Evolutionary conservation across 2,329 filamentous ascomycete species (phyloP).

Genomic region (Fusarium fracticaudum): DNA sequence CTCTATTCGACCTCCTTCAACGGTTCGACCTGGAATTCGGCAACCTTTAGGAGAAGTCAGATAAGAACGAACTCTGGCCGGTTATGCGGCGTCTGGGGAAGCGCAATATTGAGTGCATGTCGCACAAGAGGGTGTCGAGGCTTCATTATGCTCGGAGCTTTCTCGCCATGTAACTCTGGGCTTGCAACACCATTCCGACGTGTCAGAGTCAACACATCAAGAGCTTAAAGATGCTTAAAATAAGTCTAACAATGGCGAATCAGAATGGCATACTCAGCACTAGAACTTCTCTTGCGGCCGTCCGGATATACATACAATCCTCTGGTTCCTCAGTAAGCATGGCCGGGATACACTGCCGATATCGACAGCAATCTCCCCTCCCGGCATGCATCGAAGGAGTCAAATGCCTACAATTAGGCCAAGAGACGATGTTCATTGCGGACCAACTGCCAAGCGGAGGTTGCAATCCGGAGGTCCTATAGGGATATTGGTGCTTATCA

Average conservation of each 20-base stretch:
- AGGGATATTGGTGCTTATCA: conserved; percentile 39
- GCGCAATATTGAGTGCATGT: conserved; percentile 13
- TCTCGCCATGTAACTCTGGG: conserved; percentile 5
- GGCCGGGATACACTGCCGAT: background rate
- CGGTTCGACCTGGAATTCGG: conserved; percentile 21
- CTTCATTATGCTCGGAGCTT: conserved; percentile 1
- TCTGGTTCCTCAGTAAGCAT: background rate
- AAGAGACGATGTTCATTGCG: conserved; percentile 27
- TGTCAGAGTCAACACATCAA: conserved; percentile 1
- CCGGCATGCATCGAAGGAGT: background rate
- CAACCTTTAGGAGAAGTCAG: conserved; percentile 9
- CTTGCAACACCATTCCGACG: background rate
- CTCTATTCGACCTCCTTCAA: conserved; percentile 28
- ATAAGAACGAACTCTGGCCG: conserved; percentile 33
- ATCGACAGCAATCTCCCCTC: background rate
- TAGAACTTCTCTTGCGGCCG: background rate
- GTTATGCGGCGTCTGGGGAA: conserved; percentile 35
- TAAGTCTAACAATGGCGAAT: conserved; percentile 4
- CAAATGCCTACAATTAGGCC: conserved; percentile 8
- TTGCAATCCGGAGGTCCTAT: conserved; percentile 26
- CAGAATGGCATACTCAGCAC: background rate
- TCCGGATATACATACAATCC: background rate
- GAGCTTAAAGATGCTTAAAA: conserved; percentile 14
- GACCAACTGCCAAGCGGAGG: conserved; percentile 34
- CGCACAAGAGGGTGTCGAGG: conserved; percentile 16